Base-by-base conservation (phyloP, 768 basidiomycete genomes). In the Russula sp. region DNA sequence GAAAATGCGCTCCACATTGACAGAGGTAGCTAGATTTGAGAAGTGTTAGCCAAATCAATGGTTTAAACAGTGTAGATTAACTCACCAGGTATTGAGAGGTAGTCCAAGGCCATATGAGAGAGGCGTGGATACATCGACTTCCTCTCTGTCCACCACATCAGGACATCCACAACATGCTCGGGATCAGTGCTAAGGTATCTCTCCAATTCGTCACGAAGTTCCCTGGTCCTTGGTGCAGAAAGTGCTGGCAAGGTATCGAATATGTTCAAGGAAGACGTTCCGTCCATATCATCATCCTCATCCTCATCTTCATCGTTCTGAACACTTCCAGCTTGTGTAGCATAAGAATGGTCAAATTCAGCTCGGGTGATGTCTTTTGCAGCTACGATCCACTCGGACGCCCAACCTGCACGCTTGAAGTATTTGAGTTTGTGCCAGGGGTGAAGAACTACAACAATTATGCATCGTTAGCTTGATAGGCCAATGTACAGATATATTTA, bases 41-140 rank as follows among this genome's bases (percentile, higher is more conserved):
- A 30, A 5, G 30, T 5, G 30, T 30, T 30, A 30, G 30, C 30
- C 30, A 30, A 30, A 30, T 30, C 30, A 6, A 30, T 30, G 30
- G 6, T 4, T 30, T 7, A 30, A 30, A 30, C 30, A 30, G 28
- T 6, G 50, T 7, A 42, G 24, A 34, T n/a, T n/a, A n/a, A 28
- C 69, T n/a, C 60, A 75, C 74, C 72, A 2, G 72, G 75, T 42
- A 76, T 73, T 13, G 61, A 65, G 1, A 75, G 24, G 20, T 66
- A 63, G 26, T 61, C 60, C 0, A 61, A 10, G 2, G 59, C 59
- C 59, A 61, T 61, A 20, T 20, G 53, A 49, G 61, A 57, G 2
- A 36, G 44, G 44, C 20, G 11, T 28, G 56, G 1, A 50, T 49
- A n/a, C 30, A 30, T 30, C 6, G 30, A 30, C 30, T 7, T 30